A percentile compares a stretch with the other conserved stretches of the same genome.
These are phyloP conservation scores for Pichia sp. DNA, from an alignment of 1,139 yeast genomes.

Conservation along the genomic window DNA sequence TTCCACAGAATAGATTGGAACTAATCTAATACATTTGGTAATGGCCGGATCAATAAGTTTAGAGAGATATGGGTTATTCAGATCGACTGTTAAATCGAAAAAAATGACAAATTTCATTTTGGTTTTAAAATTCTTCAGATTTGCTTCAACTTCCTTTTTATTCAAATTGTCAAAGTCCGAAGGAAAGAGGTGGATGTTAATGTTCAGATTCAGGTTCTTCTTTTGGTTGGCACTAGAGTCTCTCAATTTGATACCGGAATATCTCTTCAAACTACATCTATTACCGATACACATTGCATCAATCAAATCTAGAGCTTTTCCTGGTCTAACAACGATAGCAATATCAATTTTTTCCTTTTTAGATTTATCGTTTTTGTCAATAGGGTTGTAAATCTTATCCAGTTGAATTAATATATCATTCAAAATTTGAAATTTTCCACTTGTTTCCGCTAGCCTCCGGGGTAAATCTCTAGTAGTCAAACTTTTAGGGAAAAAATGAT, in stretches of 20 bases:
- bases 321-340: constrained; percentile 47
- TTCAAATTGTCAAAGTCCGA: constrained; percentile 36
- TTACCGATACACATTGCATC: constrained; percentile 73
- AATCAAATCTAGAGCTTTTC: constrained; percentile 62
- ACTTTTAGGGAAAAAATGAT: constrained; percentile 81
- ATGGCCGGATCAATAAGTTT: constrained; percentile 21
- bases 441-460: constrained; percentile 62
- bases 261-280: constrained; percentile 55
- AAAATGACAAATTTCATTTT: constrained; percentile 44
- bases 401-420: constrained; percentile 45
- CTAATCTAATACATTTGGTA: constrained; percentile 53
- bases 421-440: constrained; percentile 77
- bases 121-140: constrained; percentile 3
- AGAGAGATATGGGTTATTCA: constrained; percentile 20
- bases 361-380: constrained; percentile 12
- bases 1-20: constrained; percentile 76
- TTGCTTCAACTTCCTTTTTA: constrained; percentile 10
- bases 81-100: constrained; percentile 63
- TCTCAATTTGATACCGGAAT: constrained; percentile 45
- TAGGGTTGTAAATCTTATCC: constrained; percentile 18
- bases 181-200: constrained; percentile 37
- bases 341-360: constrained; percentile 28
- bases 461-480: constrained; percentile 73
- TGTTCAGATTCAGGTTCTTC: constrained; percentile 25
- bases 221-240: constrained; percentile 27